Conservation (phyloP, 345 rosid genomes). For the Eutrema japonicum region DNA sequence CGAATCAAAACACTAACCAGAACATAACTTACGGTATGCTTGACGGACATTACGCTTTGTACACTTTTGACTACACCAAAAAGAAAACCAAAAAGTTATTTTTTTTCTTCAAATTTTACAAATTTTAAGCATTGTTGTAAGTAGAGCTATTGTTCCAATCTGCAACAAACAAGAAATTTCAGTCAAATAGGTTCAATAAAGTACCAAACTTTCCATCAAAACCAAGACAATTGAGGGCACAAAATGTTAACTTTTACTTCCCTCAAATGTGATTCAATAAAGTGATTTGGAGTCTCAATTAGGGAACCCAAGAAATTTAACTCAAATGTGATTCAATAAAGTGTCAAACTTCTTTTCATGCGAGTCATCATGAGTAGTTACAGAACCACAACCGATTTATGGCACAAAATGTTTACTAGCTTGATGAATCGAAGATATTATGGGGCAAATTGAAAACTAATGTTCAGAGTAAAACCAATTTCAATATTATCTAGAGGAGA, state of each 20-base stretch:
- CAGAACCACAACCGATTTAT: background rate
- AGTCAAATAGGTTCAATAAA: constrained; percentile 31
- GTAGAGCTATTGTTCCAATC: constrained; percentile 74
- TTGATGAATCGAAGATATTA: too few relatives aligned
- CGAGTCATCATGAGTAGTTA: background rate
- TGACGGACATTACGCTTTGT: too few relatives aligned
- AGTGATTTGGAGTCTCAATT: background rate
- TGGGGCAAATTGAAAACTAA: background rate
- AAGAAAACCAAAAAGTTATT: too few relatives aligned
- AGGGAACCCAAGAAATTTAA: background rate
- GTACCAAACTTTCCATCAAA: background rate
- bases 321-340: background rate
- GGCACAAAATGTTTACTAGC: background rate
- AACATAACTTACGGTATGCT: too few relatives aligned
- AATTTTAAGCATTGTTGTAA: constrained; percentile 51
- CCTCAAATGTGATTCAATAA: too few relatives aligned
- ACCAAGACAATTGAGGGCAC: too few relatives aligned
- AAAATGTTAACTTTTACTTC: background rate
- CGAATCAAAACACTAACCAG: too few relatives aligned
- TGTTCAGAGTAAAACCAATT: background rate
- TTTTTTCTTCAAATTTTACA: too few relatives aligned
- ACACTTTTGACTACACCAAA: too few relatives aligned
- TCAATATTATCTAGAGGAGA: background rate
- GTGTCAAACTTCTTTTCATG: background rate
- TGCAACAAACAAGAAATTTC: constrained; percentile 43